phyloP scores from a whole-genome alignment of 257 asterid genomes.

The Nicotiana obtusifolia region DNA sequence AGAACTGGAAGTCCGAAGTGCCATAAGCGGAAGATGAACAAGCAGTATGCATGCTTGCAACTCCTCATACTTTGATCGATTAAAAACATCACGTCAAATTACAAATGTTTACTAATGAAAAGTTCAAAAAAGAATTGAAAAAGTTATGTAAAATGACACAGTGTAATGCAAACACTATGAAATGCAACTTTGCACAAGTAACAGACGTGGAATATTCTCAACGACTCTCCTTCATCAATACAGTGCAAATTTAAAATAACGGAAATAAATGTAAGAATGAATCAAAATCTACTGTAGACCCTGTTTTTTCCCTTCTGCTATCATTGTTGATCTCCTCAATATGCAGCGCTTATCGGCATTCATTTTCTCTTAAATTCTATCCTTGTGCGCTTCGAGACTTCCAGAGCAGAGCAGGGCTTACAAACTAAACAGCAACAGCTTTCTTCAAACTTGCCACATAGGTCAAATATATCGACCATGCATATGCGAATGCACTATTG shows the following conservation, averaged over 20 bases:
- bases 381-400: neutral
- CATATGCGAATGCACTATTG: constrained; percentile 70
- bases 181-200: neutral
- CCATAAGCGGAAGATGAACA: no score
- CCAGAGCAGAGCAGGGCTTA: neutral
- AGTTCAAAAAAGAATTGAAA: neutral
- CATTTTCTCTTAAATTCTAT: neutral
- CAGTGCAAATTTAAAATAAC: neutral
- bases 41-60: no score
- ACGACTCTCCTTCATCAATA: neutral
- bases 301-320: neutral
- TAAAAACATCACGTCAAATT: no score
- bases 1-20: no score
- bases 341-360: constrained; percentile 23
- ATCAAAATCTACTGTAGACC: neutral
- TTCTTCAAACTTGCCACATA: constrained; percentile 80
- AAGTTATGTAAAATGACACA: neutral
- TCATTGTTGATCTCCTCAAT: neutral
- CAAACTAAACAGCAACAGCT: constrained; percentile 21
- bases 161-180: neutral
- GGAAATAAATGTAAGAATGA: neutral
- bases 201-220: neutral
- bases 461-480: constrained; percentile 88
- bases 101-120: no score
- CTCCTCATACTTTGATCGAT: no score